These are phyloP conservation scores for Vitellaria paradoxa DNA, from an alignment of 179 eudicot genomes.

Conservation along the genomic window DNA sequence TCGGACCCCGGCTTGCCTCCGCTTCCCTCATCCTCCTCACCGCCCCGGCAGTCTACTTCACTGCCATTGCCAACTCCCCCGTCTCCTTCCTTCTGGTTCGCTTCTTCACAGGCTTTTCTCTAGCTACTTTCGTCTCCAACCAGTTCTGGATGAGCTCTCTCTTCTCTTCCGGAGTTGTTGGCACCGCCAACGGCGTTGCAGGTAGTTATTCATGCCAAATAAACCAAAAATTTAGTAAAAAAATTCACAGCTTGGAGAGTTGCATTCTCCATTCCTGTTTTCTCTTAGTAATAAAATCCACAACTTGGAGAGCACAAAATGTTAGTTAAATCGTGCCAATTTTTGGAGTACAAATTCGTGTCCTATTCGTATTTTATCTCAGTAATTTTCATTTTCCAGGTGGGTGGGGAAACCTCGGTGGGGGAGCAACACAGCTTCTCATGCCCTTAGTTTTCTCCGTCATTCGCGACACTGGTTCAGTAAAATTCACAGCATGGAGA, in stretches of 20 bases:
- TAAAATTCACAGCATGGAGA: constrained; percentile 68
- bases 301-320: no score
- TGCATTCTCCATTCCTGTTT: no score
- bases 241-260: no score
- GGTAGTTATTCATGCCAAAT: no score
- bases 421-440: constrained; percentile 85
- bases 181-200: constrained; percentile 70
- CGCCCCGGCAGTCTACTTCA: constrained; percentile 64
- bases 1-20: constrained; percentile 80
- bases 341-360: no score
- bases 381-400: constrained; percentile 20
- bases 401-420: constrained; percentile 97
- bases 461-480: constrained; percentile 40
- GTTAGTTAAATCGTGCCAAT: no score
- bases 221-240: no score
- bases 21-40: constrained; percentile 61
- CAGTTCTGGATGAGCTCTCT: constrained; percentile 97
- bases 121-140: constrained; percentile 87
- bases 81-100: constrained; percentile 47
- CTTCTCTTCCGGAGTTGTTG: constrained; percentile 64
- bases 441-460: constrained; percentile 71
- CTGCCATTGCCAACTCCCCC: constrained; percentile 36
- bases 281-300: no score
- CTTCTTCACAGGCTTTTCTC: constrained; percentile 79
- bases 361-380: no score